Evolutionary conservation across 805 yeast species (phyloP), one percentile per base, ranked within the genome.

Genomic region (Candida andamanensis): DNA sequence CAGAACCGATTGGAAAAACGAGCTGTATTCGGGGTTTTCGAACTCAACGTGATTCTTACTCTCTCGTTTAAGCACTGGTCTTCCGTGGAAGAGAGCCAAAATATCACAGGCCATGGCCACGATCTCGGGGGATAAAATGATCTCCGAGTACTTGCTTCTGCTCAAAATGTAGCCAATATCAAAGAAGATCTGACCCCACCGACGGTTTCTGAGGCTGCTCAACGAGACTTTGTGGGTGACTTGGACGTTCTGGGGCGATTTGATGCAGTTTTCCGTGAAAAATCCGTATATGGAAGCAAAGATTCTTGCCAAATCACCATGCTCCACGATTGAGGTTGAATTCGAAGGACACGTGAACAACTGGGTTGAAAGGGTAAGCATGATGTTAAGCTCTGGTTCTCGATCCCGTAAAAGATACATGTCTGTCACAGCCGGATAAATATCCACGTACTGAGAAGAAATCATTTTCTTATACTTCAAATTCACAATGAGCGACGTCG

Each of bases 281-380:
- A 75, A 78, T 2, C 78, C 78, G 46, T 74, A 78, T 2, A 83
- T 67, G 6, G 80, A 60, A 4, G 84, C 78, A 35, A 82, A 55
- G 35, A 83, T 71, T 29, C 77, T 66, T 2, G 78, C 64, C 14
- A 81, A 57, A 39, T 80, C 85, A 6, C 85, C 85, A 45, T 78
- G 82, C 18, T 63, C 55, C 5, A 78, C 67, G 16, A 84, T 72
- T 17, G 75, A 60, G 1, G 74, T 72, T 0, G 95, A 79, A 42
- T 82, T 80, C 0, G 87, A 74, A 0, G 97, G 96, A 33, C 95
- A 81, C 0, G 97, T 89, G 55, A 87, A 87, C 15, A 92, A 60
- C 56, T 92, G 98, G 0, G 90, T 78, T 0, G 94, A 78, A 14
- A 90, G 59, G 23, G 80, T 75, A 23, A 79, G 71, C 63, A 89